Base-by-base conservation (phyloP, 2,329 filamentous ascomycete species). In the Colletotrichum noveboracense region DNA sequence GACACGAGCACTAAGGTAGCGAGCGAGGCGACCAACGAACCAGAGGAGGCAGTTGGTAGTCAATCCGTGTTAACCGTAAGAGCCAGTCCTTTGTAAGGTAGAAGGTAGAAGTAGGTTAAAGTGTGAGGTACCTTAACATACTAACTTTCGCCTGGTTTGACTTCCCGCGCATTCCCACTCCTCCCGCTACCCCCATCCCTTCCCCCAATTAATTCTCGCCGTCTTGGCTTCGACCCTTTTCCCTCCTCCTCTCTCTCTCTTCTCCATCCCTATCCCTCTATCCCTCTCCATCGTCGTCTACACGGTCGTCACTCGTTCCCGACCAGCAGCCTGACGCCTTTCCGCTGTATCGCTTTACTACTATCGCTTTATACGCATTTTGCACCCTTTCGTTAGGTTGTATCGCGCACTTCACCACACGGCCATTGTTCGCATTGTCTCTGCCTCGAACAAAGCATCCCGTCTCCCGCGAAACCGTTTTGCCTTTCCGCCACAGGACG, bases 161-260 rank as follows among this genome's bases (percentile, higher is more conserved):
- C 73, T 73, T 75, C 73, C 70, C 73, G 64, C 24, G 62, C 70
- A 68, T 75, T 67, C 73, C 73, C 70, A 73, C 73, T 73, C 38
- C 58, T 75, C 43, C 64, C 64, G 70, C 58, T 28, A 5, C 68
- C 64, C 73, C 43, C 70, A 75, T 75, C 70, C 73, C 73, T 73
- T 48, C 69, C 72, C 30, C 32, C 26, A 36, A 65, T 65, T 52
- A 67, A 68, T 67, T 73, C 56, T 65, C 70, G 64, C 28, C 30
- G 56, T 64, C 70, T 68, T 36, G 69, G 69, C 69, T 48, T 48
- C 18, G 38, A 48, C 38, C 38, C 38, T 48, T 64, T 67, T 60
- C 32, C 70, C 38, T 61, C 61, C 14, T 4, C 16, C 61, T n/a
- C 13, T n/a, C 21, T 32, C 58, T 60, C 34, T 14, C 48, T 6